These are phyloP conservation scores for Heliamphora pulchella DNA, from an alignment of 179 eudicot genomes.

Conservation along the genomic window DNA sequence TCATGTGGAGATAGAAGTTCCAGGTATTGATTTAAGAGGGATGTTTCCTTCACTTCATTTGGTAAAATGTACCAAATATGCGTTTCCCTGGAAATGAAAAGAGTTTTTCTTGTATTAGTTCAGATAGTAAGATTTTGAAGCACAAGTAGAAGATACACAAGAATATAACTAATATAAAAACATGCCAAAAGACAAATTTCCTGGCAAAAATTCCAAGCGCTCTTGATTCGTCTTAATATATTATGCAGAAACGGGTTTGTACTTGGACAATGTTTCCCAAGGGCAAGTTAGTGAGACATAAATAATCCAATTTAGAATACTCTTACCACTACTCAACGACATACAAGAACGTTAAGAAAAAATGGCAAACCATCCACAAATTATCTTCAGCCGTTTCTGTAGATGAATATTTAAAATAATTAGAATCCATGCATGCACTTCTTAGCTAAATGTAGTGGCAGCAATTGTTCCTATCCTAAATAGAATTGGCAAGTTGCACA, in stretches of 20 bases:
- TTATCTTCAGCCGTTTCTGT: not conserved
- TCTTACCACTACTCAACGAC: not conserved
- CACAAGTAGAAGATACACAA: not conserved
- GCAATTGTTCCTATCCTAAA: not conserved
- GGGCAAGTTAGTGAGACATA: not conserved
- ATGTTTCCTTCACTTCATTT: slow-evolving; percentile 48
- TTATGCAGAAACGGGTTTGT: not conserved
- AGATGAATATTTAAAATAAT: not conserved
- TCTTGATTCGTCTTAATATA: not conserved
- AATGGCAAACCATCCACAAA: not conserved
- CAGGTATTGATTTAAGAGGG: slow-evolving; percentile 47
- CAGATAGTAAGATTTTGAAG: not conserved
- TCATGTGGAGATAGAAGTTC: slow-evolving; percentile 65
- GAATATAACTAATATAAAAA: not conserved
- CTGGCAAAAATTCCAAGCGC: not conserved
- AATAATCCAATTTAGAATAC: too few species aligned
- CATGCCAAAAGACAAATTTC: not conserved
- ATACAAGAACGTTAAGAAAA: not conserved
- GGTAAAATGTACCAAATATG: slow-evolving; percentile 79
- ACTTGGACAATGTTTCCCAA: not conserved
- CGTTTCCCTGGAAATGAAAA: slow-evolving; percentile 45
- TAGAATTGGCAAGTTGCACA: not conserved
- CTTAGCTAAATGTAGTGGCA: not conserved
- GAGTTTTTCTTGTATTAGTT: not conserved
- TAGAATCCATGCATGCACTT: not conserved